phyloP scores from a whole-genome alignment of 345 rosid genomes.

The Angophora floribunda region DNA sequence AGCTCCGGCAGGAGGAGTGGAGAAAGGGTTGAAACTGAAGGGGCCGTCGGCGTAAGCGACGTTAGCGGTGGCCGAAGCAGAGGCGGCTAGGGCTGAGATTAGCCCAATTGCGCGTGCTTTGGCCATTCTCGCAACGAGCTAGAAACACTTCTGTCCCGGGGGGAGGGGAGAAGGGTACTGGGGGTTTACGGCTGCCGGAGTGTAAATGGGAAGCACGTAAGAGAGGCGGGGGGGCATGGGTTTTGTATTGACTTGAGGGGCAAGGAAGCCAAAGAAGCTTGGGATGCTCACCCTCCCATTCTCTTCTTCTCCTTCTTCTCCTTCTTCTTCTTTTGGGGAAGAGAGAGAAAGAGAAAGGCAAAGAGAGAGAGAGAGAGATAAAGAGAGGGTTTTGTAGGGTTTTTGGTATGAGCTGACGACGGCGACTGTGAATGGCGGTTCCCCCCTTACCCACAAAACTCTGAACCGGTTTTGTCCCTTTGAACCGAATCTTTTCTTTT shows the following conservation, averaged over 20 bases:
- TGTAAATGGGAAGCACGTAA: not conserved
- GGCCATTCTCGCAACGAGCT: conserved; percentile 25
- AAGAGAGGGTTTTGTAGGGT: not conserved
- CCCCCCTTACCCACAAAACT: not conserved
- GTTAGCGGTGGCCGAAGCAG: conserved; percentile 35
- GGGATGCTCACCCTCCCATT: not conserved
- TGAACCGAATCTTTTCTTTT: not conserved
- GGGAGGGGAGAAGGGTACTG: not conserved
- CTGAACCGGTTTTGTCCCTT: not conserved
- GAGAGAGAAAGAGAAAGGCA: not conserved
- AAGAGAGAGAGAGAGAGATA: not conserved
- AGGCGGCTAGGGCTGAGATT: conserved; percentile 61
- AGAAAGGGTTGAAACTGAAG: conserved; percentile 33
- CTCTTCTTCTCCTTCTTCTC: not conserved
- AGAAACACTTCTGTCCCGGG: not conserved
- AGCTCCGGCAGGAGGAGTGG: conserved; percentile 17
- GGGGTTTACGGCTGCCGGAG: not conserved
- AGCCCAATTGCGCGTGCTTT: conserved; percentile 45
- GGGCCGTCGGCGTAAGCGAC: conserved; percentile 59
- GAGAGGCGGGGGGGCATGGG: not conserved
- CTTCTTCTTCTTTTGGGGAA: not conserved
- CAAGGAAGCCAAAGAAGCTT: not conserved
- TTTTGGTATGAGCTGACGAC: not conserved
- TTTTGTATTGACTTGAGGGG: not conserved
- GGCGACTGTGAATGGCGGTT: not conserved